phyloP scores from a whole-genome alignment of 441 rosid species.

The Cnidoscolus chayamansa region DNA sequence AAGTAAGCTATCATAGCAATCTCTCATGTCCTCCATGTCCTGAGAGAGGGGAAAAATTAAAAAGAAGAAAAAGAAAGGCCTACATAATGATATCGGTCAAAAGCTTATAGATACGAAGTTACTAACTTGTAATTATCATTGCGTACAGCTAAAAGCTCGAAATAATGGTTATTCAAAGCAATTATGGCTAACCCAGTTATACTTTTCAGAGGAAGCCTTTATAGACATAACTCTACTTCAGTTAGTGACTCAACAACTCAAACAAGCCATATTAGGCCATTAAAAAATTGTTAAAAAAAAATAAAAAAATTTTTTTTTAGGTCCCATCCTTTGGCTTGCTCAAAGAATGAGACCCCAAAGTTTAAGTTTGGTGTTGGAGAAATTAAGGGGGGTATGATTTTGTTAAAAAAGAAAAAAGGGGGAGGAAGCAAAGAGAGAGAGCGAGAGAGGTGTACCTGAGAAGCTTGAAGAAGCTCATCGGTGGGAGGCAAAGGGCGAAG shows the following conservation, averaged over 20 bases:
- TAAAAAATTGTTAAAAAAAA: too few relatives aligned
- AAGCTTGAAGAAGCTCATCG: conserved; percentile 72
- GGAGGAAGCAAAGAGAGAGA: background rate
- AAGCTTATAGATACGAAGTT: background rate
- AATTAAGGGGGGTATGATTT: too few relatives aligned
- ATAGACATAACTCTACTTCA: background rate
- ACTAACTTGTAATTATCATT: background rate
- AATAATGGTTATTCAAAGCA: background rate
- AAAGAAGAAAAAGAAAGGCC: background rate
- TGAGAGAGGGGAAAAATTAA: conserved; percentile 18
- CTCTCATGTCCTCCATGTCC: conserved; percentile 90
- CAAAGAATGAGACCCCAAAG: background rate
- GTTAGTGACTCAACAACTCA: too few relatives aligned
- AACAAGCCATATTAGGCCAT: background rate
- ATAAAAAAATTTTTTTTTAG: too few relatives aligned
- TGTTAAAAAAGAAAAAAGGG: background rate
- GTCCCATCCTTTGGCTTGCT: too few relatives aligned
- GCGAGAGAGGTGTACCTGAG: conserved; percentile 42
- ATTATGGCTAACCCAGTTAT: background rate
- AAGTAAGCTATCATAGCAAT: conserved; percentile 92
- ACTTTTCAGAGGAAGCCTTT: background rate
- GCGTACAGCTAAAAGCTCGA: background rate
- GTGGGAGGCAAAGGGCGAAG: conserved; percentile 42
- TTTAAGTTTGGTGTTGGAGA: background rate
- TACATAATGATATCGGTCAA: background rate